Percentiles rank a stretch among this genome's conserved stretches.
Conservation (phyloP, 495 filamentous ascomycete species). For the Rhizodiscina lignyota region DNA sequence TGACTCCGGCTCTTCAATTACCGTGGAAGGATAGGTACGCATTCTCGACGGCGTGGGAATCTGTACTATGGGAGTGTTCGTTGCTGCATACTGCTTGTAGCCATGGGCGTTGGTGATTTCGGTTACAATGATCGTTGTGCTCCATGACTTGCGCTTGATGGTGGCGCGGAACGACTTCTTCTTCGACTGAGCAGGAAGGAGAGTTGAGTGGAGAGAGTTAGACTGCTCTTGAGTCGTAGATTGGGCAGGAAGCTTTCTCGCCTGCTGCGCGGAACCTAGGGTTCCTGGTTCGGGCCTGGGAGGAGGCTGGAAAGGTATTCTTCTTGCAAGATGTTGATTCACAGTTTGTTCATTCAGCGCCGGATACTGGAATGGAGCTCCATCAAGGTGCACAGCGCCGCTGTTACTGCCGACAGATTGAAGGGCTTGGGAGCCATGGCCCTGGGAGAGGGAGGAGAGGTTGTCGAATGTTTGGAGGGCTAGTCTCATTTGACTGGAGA, state of each 20-base stretch:
- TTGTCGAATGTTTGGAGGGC: conserved; percentile 57
- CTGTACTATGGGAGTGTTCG: conserved; percentile 18
- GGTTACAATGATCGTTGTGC: conserved; percentile 65
- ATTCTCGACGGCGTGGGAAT: conserved; percentile 6
- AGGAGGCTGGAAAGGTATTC: conserved; percentile 7
- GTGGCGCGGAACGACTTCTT: no score
- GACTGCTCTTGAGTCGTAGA: not conserved
- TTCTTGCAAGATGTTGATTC: no score
- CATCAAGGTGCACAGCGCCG: no score
- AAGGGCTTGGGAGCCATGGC: not conserved
- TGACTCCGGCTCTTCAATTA: conserved; percentile 1
- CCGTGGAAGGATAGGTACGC: conserved; percentile 3
- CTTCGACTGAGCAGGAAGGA: not conserved
- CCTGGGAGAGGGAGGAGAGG: conserved; percentile 35
- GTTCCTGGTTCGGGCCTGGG: conserved; percentile 10
- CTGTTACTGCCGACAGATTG: no score
- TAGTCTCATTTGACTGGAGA: conserved; percentile 49
- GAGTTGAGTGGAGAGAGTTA: not conserved
- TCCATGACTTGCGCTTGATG: conserved; percentile 63
- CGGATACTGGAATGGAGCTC: no score
- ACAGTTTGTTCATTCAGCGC: no score
- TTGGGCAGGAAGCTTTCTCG: not conserved
- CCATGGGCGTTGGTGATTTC: conserved; percentile 58
- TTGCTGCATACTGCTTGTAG: conserved; percentile 36
- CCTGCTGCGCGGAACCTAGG: conserved; percentile 3